phyloP scores from a whole-genome alignment of 2,329 filamentous ascomycete genomes.

The Aspergillus hiratsukae region DNA sequence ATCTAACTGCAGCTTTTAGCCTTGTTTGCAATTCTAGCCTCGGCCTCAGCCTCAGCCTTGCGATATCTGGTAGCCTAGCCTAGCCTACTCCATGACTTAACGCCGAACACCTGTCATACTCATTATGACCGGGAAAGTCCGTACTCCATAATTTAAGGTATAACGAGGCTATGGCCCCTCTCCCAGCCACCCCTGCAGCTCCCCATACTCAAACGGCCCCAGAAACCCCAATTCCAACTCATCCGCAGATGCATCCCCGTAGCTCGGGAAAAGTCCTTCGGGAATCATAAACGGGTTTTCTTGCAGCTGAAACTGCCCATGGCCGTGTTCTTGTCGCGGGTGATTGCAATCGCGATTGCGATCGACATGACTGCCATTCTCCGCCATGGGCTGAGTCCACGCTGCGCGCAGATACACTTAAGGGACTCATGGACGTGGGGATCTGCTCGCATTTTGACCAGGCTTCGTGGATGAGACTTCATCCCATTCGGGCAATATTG shows the following conservation, averaged over 20 bases:
- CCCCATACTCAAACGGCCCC: too few species aligned
- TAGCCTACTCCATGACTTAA: not conserved
- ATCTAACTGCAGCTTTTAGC: not conserved
- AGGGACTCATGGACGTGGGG: constrained; percentile 23
- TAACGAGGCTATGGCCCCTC: not conserved
- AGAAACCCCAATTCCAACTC: too few species aligned
- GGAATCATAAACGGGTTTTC: too few species aligned
- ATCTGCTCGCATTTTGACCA: constrained; percentile 28
- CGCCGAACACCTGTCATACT: not conserved
- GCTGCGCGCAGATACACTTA: constrained; percentile 25
- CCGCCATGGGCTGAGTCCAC: constrained; percentile 1
- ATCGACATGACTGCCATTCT: too few species aligned
- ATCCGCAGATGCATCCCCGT: too few species aligned
- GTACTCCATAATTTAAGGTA: not conserved
- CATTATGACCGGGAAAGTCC: too few species aligned
- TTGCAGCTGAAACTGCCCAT: too few species aligned
- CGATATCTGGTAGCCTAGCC: not conserved
- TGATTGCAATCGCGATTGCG: too few species aligned
- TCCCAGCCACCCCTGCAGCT: not conserved
- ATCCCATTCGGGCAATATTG: too few species aligned
- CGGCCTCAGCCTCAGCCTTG: not conserved
- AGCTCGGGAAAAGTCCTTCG: too few species aligned
- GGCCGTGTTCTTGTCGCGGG: too few species aligned
- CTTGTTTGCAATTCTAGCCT: not conserved
- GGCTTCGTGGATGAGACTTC: constrained; percentile 13